A percentile compares a stretch with the other conserved stretches of the same genome.
Evolutionary conservation across 441 rosid species (phyloP).

Genomic region (Erodium chrysanthum): DNA sequence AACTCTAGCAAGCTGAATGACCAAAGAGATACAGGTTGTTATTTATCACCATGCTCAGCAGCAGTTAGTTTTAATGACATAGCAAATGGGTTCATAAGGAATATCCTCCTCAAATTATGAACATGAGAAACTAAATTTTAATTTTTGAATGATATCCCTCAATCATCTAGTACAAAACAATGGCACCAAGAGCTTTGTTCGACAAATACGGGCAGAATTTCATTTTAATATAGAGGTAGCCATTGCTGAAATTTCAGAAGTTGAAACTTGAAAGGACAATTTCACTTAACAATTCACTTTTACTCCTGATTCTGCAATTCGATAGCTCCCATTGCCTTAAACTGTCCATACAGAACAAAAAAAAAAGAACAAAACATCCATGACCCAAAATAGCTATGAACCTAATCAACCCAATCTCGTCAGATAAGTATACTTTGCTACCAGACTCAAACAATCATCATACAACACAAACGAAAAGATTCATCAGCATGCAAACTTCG

Average conservation of each 20-base stretch:
- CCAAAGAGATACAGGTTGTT: not conserved
- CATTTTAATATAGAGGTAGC: too few relatives aligned
- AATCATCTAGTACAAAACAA: not conserved
- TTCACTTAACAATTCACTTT: not conserved
- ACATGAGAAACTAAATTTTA: not conserved
- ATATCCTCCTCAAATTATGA: not conserved
- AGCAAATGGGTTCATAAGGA: not conserved
- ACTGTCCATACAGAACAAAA: not conserved
- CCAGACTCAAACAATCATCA: not conserved
- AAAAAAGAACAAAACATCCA: too few relatives aligned
- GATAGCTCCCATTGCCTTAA: not conserved
- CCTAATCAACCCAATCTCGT: too few relatives aligned
- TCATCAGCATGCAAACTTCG: not conserved
- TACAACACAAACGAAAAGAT: not conserved
- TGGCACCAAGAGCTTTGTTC: not conserved
- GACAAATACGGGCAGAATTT: not conserved
- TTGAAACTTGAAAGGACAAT: not conserved
- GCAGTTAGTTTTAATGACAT: not conserved
- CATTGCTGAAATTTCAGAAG: too few relatives aligned
- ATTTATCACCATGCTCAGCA: not conserved
- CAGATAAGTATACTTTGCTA: too few relatives aligned
- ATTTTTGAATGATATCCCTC: not conserved
- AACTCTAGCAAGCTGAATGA: not conserved
- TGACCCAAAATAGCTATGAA: not conserved
- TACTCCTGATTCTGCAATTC: not conserved